Evolutionary conservation across 1,284 basidiomycete genomes (phyloP).

Genomic region (Vanrija humicola): DNA sequence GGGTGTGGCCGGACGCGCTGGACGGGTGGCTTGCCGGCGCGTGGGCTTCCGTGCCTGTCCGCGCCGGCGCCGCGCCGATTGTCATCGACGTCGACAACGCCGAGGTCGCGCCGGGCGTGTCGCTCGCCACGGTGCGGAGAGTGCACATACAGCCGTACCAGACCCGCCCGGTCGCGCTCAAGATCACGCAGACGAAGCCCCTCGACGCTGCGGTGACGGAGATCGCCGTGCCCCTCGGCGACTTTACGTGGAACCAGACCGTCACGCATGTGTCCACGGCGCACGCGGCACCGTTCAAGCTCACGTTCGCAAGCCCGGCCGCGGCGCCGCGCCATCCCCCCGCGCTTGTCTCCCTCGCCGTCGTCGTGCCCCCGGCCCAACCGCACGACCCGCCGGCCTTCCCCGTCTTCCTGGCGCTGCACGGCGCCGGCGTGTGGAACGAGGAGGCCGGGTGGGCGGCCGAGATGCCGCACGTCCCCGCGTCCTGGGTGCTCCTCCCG

Average conservation of each 20-base stretch:
- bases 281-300: slow-evolving; percentile 13
- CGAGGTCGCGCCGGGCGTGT: background rate
- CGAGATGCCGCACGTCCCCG: slow-evolving; percentile 23
- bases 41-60: slow-evolving; percentile 22
- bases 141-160: slow-evolving; percentile 7
- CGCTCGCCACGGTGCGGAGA: background rate
- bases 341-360: slow-evolving; percentile 27
- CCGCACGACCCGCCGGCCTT: background rate
- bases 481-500: slow-evolving; percentile 39
- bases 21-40: slow-evolving; percentile 38
- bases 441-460: slow-evolving; percentile 20
- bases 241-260: background rate
- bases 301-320: slow-evolving; percentile 28
- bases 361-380: slow-evolving; percentile 24
- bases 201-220: background rate
- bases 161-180: slow-evolving; percentile 10
- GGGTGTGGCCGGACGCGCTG: slow-evolving; percentile 27
- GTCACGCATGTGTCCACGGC: background rate
- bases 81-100: background rate
- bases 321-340: slow-evolving; percentile 7
- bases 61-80: slow-evolving; percentile 3
- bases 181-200: background rate
- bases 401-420: slow-evolving; percentile 39
- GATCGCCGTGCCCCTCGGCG: background rate
- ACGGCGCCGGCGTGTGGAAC: slow-evolving; percentile 46